Evolutionary conservation across 441 rosid genomes (phyloP).

Genomic region (Erodium trifolium): DNA sequence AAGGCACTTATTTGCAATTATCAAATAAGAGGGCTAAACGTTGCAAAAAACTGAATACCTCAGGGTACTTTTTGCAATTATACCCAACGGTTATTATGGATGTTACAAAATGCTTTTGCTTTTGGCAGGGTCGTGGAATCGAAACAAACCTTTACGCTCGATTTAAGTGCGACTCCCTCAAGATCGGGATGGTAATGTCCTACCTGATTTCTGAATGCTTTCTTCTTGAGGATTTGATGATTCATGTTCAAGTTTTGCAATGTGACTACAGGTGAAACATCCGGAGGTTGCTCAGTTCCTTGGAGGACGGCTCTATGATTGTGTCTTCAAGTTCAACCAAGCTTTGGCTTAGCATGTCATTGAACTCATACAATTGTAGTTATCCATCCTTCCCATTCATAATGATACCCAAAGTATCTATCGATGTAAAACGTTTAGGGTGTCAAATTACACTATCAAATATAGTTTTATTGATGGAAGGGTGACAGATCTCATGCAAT

Average conservation of each 20-base stretch:
- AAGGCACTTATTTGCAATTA: too few relatives aligned
- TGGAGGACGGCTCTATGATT: conserved; percentile 89
- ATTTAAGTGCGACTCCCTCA: conserved; percentile 90
- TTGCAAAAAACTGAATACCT: too few relatives aligned
- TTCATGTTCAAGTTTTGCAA: neutral
- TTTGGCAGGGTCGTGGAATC: conserved; percentile 84
- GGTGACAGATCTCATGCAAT: too few relatives aligned
- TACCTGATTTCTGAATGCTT: neutral
- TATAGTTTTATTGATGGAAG: too few relatives aligned
- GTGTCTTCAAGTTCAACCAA: conserved; percentile 83
- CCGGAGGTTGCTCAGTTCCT: conserved; percentile 94
- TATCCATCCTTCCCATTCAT: too few relatives aligned
- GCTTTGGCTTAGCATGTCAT: conserved; percentile 23
- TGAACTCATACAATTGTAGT: neutral
- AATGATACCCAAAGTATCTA: too few relatives aligned
- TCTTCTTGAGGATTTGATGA: neutral
- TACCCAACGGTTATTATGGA: too few relatives aligned
- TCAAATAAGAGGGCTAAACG: too few relatives aligned
- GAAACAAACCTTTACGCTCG: conserved; percentile 96
- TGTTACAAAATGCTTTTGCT: neutral
- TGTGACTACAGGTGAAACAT: conserved; percentile 68
- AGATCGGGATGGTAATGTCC: conserved; percentile 77
- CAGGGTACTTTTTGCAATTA: too few relatives aligned
- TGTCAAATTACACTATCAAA: too few relatives aligned
- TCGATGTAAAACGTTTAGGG: too few relatives aligned